phyloP scores from a whole-genome alignment of 208 protist species.

The Trypanosoma melophagium region DNA sequence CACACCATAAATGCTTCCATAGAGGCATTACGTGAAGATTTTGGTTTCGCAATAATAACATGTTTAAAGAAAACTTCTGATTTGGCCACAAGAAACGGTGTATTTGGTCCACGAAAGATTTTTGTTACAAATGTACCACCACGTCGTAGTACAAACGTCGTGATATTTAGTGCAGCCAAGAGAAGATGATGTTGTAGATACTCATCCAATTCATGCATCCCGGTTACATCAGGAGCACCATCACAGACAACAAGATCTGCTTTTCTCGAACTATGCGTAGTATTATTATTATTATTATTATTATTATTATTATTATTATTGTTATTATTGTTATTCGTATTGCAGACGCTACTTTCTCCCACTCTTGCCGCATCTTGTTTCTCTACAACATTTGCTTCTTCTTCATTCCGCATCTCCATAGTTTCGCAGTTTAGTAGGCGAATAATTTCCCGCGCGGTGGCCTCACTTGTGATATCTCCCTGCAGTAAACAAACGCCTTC shows the following conservation, averaged over 20 bases:
- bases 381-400: conserved; percentile 4
- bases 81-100: conserved; percentile 92
- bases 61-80: conserved; percentile 95
- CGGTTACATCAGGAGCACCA: conserved; percentile 99
- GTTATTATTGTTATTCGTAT: conserved; percentile 12
- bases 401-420: too few species aligned
- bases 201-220: conserved; percentile 99
- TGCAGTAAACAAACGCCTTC: conserved; percentile 92
- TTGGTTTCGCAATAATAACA: conserved; percentile 96
- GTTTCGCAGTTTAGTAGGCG: conserved; percentile 88
- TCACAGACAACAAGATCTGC: conserved; percentile 99
- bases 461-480: conserved; percentile 89
- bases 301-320: conserved; percentile 14
- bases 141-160: conserved; percentile 92
- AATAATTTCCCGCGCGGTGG: conserved; percentile 89
- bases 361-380: neutral
- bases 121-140: conserved; percentile 97
- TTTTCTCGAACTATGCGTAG: conserved; percentile 26
- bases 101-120: conserved; percentile 97
- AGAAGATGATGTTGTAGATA: conserved; percentile 98
- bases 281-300: conserved; percentile 35
- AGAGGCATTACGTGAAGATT: conserved; percentile 93
- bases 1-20: conserved; percentile 97
- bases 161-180: conserved; percentile 97
- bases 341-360: neutral